phyloP scores from a whole-genome alignment of 352 stramenopile genomes.

The Globisporangium viniferum region DNA sequence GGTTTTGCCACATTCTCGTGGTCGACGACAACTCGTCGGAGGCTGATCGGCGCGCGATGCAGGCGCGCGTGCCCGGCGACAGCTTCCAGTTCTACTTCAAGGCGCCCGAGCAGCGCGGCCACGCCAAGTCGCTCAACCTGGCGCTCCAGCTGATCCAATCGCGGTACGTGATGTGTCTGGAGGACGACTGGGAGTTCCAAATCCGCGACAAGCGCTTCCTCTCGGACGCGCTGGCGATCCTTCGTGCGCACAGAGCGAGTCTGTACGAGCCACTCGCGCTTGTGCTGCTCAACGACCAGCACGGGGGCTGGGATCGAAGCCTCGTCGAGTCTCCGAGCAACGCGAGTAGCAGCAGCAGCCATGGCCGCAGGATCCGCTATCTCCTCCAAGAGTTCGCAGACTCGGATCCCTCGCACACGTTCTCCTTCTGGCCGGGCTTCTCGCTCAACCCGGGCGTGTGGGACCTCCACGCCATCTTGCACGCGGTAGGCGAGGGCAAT shows the following conservation, averaged over 20 bases:
- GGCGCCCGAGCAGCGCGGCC: constrained; percentile 25
- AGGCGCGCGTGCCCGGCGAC: constrained; percentile 19
- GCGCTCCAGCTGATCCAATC: constrained; percentile 25
- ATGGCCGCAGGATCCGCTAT: constrained; percentile 24
- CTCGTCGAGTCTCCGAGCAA: background rate
- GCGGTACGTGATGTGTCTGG: constrained; percentile 53
- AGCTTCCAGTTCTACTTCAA: constrained; percentile 40
- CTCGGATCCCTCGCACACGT: constrained; percentile 29
- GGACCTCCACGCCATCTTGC: constrained; percentile 25
- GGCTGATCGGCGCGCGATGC: constrained; percentile 37
- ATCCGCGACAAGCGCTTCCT: constrained; percentile 13
- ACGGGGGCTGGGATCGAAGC: constrained; percentile 19
- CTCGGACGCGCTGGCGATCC: constrained; percentile 18
- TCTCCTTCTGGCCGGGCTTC: constrained; percentile 64
- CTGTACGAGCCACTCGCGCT: constrained; percentile 23
- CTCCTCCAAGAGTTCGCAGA: constrained; percentile 51
- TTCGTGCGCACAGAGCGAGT: constrained; percentile 14
- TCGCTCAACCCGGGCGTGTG: constrained; percentile 60
- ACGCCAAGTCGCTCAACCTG: constrained; percentile 52
- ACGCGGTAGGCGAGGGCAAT: background rate
- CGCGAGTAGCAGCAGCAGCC: background rate
- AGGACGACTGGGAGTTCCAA: constrained; percentile 59
- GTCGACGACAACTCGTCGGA: constrained; percentile 52
- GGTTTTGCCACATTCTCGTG: constrained; percentile 46
- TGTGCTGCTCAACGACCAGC: constrained; percentile 57